phyloP scores from a whole-genome alignment of 1,284 basidiomycete genomes.

The Apiotrichum montevideense region DNA sequence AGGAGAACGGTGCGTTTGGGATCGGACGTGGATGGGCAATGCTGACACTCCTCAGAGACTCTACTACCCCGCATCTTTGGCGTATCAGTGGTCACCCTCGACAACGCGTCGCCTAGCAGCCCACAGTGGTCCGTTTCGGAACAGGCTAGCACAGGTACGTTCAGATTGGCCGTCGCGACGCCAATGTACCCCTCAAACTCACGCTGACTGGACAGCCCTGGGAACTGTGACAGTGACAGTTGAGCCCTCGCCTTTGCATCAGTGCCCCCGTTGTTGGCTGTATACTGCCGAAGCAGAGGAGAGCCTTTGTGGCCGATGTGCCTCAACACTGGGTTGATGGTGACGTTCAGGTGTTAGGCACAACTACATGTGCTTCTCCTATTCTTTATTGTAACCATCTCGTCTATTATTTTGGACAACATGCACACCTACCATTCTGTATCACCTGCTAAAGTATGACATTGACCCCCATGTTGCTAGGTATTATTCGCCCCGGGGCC shows the following conservation, averaged over 20 bases:
- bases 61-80: conserved; percentile 68
- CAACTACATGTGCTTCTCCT: too few species aligned
- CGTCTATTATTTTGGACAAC: too few species aligned
- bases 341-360: too few species aligned
- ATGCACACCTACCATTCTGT: too few species aligned
- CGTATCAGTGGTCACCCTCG: conserved; percentile 60
- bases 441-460: too few species aligned
- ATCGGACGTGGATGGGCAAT: neutral
- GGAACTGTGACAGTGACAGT: conserved; percentile 35
- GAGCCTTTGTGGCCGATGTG: conserved; percentile 59
- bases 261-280: conserved; percentile 77
- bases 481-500: too few species aligned
- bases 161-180: conserved; percentile 29
- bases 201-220: conserved; percentile 18
- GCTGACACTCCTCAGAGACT: conserved; percentile 50
- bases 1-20: conserved; percentile 20
- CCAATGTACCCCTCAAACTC: conserved; percentile 3
- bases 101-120: conserved; percentile 28
- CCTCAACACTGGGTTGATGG: neutral
- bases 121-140: conserved; percentile 52
- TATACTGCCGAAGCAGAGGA: conserved; percentile 53
- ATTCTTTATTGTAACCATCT: too few species aligned
- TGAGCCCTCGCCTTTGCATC: conserved; percentile 53
- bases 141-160: conserved; percentile 20
- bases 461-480: too few species aligned